A percentile compares a stretch with the other conserved stretches of the same genome.
Conservation (phyloP, 2,329 filamentous ascomycete species). For the Aspergillus piperis region DNA sequence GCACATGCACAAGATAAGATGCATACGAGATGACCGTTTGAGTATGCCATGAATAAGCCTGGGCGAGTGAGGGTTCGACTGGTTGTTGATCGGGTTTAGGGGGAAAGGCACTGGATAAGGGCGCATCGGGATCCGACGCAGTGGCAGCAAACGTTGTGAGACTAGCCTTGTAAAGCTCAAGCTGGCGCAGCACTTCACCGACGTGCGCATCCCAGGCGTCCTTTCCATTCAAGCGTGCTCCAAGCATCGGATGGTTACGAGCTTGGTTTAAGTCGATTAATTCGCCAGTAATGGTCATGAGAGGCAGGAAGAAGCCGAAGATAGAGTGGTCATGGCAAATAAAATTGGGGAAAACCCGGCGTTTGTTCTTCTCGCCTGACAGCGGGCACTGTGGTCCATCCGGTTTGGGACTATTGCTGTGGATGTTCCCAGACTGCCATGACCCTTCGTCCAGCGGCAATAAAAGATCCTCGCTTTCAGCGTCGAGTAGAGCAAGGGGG, state of each 20-base stretch:
- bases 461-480: conserved; percentile 79
- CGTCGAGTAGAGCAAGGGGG: conserved; percentile 81
- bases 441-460: conserved; percentile 85
- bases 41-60: conserved; percentile 60
- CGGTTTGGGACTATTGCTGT: conserved; percentile 50
- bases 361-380: conserved; percentile 43
- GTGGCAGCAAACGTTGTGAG: conserved; percentile 50
- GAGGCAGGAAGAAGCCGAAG: conserved; percentile 87
- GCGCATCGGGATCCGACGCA: conserved; percentile 28
- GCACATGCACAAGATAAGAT: conserved; percentile 88
- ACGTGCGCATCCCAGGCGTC: conserved; percentile 80
- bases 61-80: conserved; percentile 30
- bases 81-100: conserved; percentile 63
- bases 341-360: conserved; percentile 73
- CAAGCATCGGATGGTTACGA: conserved; percentile 83
- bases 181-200: conserved; percentile 74
- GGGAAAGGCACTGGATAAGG: conserved; percentile 55
- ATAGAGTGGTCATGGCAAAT: conserved; percentile 85
- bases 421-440: conserved; percentile 83
- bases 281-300: conserved; percentile 92
- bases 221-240: conserved; percentile 69
- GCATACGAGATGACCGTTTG: conserved; percentile 86
- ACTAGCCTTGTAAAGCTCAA: conserved; percentile 79
- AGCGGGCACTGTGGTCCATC: conserved; percentile 39
- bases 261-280: conserved; percentile 89